Percentiles rank a stretch among this genome's conserved stretches.
phyloP scores from a whole-genome alignment of 352 stramenopile genomes.

The Pilasporangium apinafurcum region DNA sequence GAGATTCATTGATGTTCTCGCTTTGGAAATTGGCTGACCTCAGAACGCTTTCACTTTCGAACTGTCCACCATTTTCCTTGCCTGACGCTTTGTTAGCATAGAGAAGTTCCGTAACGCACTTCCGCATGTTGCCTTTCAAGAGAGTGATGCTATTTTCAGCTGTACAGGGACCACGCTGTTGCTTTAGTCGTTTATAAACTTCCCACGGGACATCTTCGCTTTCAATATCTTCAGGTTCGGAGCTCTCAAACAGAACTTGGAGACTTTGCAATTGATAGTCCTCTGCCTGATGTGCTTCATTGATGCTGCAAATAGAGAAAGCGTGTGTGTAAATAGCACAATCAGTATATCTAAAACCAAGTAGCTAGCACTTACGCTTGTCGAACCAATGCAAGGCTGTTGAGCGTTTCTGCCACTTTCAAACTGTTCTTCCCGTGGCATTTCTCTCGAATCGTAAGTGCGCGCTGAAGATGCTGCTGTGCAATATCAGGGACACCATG shows the following conservation, averaged over 20 bases:
- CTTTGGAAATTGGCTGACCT: too few relatives aligned
- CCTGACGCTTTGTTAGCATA: slow-evolving; percentile 2
- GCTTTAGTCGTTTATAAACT: slow-evolving; percentile 70
- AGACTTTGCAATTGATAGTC: slow-evolving; percentile 54
- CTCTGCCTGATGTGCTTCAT: slow-evolving; percentile 26
- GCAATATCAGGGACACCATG: slow-evolving; percentile 41
- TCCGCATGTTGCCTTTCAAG: slow-evolving; percentile 56
- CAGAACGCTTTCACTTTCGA: too few relatives aligned
- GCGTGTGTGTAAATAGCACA: too few relatives aligned
- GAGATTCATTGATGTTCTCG: not conserved
- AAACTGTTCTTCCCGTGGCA: slow-evolving; percentile 48
- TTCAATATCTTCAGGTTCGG: slow-evolving; percentile 62
- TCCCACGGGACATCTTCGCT: slow-evolving; percentile 75
- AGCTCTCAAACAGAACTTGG: slow-evolving; percentile 34
- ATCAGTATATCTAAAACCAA: too few relatives aligned
- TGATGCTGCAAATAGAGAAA: slow-evolving; percentile 14
- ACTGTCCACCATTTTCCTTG: not conserved
- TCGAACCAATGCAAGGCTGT: slow-evolving; percentile 57
- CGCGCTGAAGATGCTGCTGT: slow-evolving; percentile 51
- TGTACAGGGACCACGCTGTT: slow-evolving; percentile 53
- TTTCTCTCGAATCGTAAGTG: slow-evolving; percentile 30
- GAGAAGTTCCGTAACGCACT: slow-evolving; percentile 33
- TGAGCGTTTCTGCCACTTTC: slow-evolving; percentile 76
- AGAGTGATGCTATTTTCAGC: slow-evolving; percentile 55
- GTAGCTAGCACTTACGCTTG: slow-evolving; percentile 20